Conservation (phyloP, 257 asterid genomes). For the Pogostemon cablin region DNA sequence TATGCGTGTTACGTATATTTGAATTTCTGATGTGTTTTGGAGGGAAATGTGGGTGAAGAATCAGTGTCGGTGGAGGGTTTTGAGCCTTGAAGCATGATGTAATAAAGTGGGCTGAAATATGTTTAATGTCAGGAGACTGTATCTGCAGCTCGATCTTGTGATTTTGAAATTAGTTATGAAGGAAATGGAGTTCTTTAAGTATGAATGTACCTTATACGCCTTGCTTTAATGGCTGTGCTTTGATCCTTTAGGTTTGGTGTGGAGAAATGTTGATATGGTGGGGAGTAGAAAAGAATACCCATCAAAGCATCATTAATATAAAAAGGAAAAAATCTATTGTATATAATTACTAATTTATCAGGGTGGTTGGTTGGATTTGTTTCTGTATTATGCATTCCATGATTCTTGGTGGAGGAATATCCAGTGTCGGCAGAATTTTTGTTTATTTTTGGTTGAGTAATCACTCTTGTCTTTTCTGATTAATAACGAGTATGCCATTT, state of each 20-base stretch:
- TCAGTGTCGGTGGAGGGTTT: slow-evolving; percentile 18
- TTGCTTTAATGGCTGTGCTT: slow-evolving; percentile 21
- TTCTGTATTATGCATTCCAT: slow-evolving; percentile 5
- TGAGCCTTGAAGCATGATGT: neutral
- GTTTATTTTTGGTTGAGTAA: neutral
- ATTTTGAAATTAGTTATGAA: neutral
- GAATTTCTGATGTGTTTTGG: slow-evolving; percentile 3
- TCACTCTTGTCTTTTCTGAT: neutral
- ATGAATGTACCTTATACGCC: neutral
- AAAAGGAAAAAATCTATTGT: slow-evolving; percentile 3
- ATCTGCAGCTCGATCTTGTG: slow-evolving; percentile 15
- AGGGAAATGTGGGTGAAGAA: slow-evolving; percentile 26
- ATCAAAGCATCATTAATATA: neutral
- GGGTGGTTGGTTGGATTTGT: slow-evolving; percentile 10
- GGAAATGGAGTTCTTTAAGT: neutral
- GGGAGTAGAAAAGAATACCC: neutral
- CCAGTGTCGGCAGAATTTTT: slow-evolving; percentile 6
- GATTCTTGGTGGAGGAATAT: neutral
- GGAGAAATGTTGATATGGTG: neutral
- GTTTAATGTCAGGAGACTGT: neutral
- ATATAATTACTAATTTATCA: neutral
- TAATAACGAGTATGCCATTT: neutral
- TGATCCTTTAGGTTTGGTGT: slow-evolving; percentile 8
- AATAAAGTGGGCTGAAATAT: neutral
- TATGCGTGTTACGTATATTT: neutral